phyloP scores from a whole-genome alignment of 2,329 filamentous ascomycete genomes.

The Calonectria henricotiae region DNA sequence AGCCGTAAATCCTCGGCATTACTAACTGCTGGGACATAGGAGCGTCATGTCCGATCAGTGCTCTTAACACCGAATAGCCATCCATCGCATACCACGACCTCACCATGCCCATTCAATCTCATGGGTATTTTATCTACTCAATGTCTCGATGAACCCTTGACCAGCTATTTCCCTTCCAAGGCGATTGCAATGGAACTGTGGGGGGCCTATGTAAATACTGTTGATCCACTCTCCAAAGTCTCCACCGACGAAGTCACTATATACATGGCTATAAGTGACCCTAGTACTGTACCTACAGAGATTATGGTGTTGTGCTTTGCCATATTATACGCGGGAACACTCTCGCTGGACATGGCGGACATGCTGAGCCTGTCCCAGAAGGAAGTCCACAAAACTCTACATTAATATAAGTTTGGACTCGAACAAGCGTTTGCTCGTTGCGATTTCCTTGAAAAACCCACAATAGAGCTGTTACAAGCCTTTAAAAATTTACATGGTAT shows the following conservation, averaged over 20 bases:
- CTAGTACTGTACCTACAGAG: conserved; percentile 49
- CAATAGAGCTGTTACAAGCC: conserved; percentile 56
- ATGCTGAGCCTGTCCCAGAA: conserved; percentile 53
- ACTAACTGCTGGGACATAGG: background rate
- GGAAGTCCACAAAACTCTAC: conserved; percentile 48
- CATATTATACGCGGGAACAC: conserved; percentile 67
- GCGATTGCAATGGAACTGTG: conserved; percentile 54
- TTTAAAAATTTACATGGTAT: conserved; percentile 60
- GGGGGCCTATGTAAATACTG: conserved; percentile 52
- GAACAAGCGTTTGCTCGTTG: conserved; percentile 60
- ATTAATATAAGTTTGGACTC: conserved; percentile 55
- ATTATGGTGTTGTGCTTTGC: conserved; percentile 61
- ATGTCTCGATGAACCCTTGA: conserved; percentile 34
- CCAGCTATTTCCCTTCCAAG: conserved; percentile 51
- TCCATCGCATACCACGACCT: background rate
- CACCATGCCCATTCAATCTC: conserved; percentile 53
- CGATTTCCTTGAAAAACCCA: conserved; percentile 61
- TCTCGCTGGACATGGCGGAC: conserved; percentile 60
- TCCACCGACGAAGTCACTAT: conserved; percentile 54
- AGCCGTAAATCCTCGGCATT: background rate
- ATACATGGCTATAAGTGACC: conserved; percentile 55
- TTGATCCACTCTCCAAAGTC: conserved; percentile 54
- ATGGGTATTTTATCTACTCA: conserved; percentile 56
- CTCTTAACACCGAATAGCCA: background rate
- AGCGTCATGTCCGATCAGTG: conserved; percentile 1